Evolutionary conservation across 1,139 yeast genomes (phyloP).

Genomic region (Yamadazyma diospyri): DNA sequence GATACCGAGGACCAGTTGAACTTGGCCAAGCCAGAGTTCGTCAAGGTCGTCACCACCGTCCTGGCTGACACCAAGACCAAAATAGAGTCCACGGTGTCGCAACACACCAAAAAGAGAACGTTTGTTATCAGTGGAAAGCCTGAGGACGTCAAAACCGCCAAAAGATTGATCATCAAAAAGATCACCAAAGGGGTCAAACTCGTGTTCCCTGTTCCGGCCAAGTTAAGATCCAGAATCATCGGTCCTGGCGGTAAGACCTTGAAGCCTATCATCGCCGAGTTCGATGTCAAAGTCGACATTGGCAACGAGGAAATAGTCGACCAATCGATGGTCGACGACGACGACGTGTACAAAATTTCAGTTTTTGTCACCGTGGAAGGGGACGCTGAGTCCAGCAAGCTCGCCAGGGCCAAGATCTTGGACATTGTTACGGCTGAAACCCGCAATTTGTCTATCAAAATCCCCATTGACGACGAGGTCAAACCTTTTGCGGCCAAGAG

Average conservation of each 20-base stretch:
- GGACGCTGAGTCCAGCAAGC: constrained; percentile 76
- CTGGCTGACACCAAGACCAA: constrained; percentile 61
- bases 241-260: constrained; percentile 87
- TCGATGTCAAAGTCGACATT: constrained; percentile 75
- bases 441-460: constrained; percentile 48
- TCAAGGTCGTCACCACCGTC: constrained; percentile 59
- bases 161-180: constrained; percentile 70
- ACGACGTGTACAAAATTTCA: constrained; percentile 51
- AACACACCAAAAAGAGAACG: constrained; percentile 74
- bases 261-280: constrained; percentile 70
- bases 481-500: constrained; percentile 48
- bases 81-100: constrained; percentile 82
- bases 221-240: constrained; percentile 75
- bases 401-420: constrained; percentile 68
- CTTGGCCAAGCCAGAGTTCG: constrained; percentile 60
- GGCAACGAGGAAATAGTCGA: constrained; percentile 42
- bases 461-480: constrained; percentile 44
- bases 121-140: constrained; percentile 80
- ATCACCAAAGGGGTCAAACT: constrained; percentile 71
- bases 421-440: constrained; percentile 76
- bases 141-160: constrained; percentile 66
- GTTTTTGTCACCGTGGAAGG: constrained; percentile 72
- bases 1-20: constrained; percentile 65
- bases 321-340: constrained; percentile 20
- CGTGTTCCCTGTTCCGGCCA: constrained; percentile 69